Conservation (phyloP, 345 rosid species). For the Anastatica hierochuntica region DNA sequence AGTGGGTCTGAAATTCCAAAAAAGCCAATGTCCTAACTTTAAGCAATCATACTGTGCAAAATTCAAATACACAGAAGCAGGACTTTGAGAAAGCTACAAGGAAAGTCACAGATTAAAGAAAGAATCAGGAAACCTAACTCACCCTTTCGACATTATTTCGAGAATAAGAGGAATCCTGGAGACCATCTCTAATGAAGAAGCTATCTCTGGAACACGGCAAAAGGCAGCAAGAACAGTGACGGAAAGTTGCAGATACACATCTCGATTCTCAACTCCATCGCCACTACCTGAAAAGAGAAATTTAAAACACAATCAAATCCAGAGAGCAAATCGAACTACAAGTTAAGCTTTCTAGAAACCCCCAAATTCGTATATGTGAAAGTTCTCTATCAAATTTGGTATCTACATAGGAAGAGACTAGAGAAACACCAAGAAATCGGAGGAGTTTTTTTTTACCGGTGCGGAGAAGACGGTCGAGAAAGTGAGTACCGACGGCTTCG, state of each 20-base stretch:
- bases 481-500: slow-evolving; percentile 53
- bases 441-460: slow-evolving; percentile 46
- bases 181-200: slow-evolving; percentile 63
- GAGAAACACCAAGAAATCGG: too few relatives aligned
- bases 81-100: too few relatives aligned
- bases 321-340: too few relatives aligned
- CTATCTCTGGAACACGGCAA: slow-evolving; percentile 64
- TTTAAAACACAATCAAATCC: not conserved
- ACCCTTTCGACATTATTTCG: slow-evolving; percentile 47
- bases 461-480: slow-evolving; percentile 63
- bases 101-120: too few relatives aligned
- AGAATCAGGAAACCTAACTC: slow-evolving; percentile 23
- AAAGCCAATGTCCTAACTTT: slow-evolving; percentile 8
- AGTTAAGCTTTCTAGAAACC: too few relatives aligned
- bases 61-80: not conserved
- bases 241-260: slow-evolving; percentile 66
- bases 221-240: slow-evolving; percentile 70
- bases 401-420: too few relatives aligned
- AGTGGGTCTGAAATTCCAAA: slow-evolving; percentile 32
- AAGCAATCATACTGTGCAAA: not conserved
- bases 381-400: too few relatives aligned
- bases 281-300: slow-evolving; percentile 26
- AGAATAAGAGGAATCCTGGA: slow-evolving; percentile 55
- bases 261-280: slow-evolving; percentile 42
- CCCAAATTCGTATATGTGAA: too few relatives aligned